Percentiles rank a stretch among this genome's conserved stretches.
Evolutionary conservation across 441 rosid species (phyloP).

Genomic region (Rhodomyrtus psidioides): DNA sequence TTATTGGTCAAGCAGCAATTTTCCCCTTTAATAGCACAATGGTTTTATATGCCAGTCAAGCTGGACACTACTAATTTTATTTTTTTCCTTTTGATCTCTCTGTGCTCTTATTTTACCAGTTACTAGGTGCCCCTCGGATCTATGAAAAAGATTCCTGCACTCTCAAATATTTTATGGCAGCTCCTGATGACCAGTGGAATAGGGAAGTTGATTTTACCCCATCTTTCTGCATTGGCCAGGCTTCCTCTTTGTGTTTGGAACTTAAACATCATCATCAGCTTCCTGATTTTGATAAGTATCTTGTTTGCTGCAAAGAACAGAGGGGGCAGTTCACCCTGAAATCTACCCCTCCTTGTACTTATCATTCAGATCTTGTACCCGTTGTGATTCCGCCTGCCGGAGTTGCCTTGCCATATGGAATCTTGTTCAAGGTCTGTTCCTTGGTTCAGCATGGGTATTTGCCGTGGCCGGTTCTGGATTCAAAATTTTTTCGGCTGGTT

Average conservation of each 20-base stretch:
- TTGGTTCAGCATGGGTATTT: slow-evolving; percentile 67
- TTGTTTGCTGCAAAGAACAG: slow-evolving; percentile 31
- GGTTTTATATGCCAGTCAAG: background rate
- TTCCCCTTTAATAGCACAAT: background rate
- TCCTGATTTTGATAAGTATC: slow-evolving; percentile 41
- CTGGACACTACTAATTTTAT: background rate
- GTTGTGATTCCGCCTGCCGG: slow-evolving; percentile 46
- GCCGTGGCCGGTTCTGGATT: slow-evolving; percentile 47
- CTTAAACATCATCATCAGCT: slow-evolving; percentile 25
- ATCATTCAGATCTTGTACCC: slow-evolving; percentile 34
- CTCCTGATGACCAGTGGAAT: slow-evolving; percentile 60
- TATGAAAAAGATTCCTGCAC: slow-evolving; percentile 21
- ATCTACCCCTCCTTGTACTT: slow-evolving; percentile 28
- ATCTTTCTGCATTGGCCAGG: slow-evolving; percentile 45
- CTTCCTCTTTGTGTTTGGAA: slow-evolving; percentile 52
- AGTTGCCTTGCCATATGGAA: slow-evolving; percentile 37
- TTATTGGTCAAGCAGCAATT: background rate
- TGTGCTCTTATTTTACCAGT: slow-evolving; percentile 14
- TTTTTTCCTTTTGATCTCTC: background rate
- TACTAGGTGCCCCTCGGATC: slow-evolving; percentile 63
- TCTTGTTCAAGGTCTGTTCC: slow-evolving; percentile 47
- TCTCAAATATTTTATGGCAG: slow-evolving; percentile 12
- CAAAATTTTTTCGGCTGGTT: slow-evolving; percentile 35
- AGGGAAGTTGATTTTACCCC: slow-evolving; percentile 55
- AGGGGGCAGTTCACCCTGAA: slow-evolving; percentile 20